Base-by-base conservation (phyloP, 139 green algal genomes). In the Auxenochlorella pyrenoidosa region DNA sequence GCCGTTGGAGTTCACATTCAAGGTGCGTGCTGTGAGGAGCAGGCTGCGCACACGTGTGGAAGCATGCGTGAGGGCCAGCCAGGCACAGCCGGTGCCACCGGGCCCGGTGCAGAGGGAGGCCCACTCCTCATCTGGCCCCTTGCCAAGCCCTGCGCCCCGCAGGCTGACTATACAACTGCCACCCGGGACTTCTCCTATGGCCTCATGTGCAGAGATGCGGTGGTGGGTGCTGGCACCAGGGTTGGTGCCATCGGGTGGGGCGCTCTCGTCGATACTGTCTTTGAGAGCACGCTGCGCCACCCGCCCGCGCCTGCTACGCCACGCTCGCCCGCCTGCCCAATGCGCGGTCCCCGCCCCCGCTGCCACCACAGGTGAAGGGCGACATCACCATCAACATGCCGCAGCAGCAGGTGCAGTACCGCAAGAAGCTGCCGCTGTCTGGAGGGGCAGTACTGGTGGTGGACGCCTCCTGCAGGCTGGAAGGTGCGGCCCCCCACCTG, bases 141-240 rank as follows among this genome's bases (percentile, higher is more conserved):
- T 63, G 54, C 54, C 22, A 13, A 13, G 19, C n/a, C 59, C 34
- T 85, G 85, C 72, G 44, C 34, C 16, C 59, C 66, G 80, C 83
- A 88, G 76, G 84, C 87, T 10, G 87, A 93, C 70, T 93, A 93
- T 34, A 70, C 87, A 70, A 91, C 89, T 12, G 43, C 40, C 21
- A 87, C 79, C 16, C 73, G 80, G 30, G 68, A 80, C 21, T 93
- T 93, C 40, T 68, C 65, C 36, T 93, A 93, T 68, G 91, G 91
- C 28, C 63, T 86, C 41, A 88, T 84, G 32, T 93, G 91, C 84
- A 81, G 78, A 43, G 91, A 71, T 70, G 65, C 30, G 51, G 44
- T 26, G 15, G 71, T 59, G 40, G 10, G 65, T 79, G 36, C 2
- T 16, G 59, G 28, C n/a, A n/a, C n/a, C n/a, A n/a, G n/a, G 36